phyloP scores from a whole-genome alignment of 805 yeast genomes.

The Barnettozyma californica region DNA sequence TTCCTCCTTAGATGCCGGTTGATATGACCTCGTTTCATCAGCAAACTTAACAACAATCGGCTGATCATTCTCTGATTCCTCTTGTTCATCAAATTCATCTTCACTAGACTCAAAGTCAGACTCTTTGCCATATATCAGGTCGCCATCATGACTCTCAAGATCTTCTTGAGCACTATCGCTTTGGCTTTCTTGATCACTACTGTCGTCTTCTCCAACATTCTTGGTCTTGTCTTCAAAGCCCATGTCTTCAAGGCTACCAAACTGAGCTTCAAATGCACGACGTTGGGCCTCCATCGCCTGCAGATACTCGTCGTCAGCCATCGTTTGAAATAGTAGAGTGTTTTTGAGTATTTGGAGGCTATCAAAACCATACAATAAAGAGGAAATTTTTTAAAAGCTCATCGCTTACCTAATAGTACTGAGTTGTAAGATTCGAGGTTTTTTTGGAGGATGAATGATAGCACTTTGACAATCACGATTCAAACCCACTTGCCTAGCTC shows the following conservation, averaged over 20 bases:
- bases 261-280: conserved; percentile 56
- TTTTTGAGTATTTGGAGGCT: background rate
- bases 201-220: background rate
- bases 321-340: background rate
- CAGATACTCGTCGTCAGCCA: conserved; percentile 13
- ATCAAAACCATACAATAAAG: background rate
- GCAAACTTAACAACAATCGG: conserved; percentile 34
- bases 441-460: no score
- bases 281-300: conserved; percentile 45
- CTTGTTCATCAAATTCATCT: conserved; percentile 19
- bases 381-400: background rate
- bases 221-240: conserved; percentile 45
- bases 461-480: no score
- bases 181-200: conserved; percentile 9
- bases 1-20: conserved; percentile 40
- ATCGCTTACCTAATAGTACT: conserved; percentile 5
- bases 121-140: conserved; percentile 6
- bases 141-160: conserved; percentile 12
- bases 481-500: no score
- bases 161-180: conserved; percentile 14
- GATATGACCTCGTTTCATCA: conserved; percentile 28
- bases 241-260: conserved; percentile 51
- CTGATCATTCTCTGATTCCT: conserved; percentile 12
- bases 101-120: background rate
- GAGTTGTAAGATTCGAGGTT: background rate